These are phyloP conservation scores for Poa pratensis DNA, from an alignment of 176 grass and related monocot species.

Conservation along the genomic window DNA sequence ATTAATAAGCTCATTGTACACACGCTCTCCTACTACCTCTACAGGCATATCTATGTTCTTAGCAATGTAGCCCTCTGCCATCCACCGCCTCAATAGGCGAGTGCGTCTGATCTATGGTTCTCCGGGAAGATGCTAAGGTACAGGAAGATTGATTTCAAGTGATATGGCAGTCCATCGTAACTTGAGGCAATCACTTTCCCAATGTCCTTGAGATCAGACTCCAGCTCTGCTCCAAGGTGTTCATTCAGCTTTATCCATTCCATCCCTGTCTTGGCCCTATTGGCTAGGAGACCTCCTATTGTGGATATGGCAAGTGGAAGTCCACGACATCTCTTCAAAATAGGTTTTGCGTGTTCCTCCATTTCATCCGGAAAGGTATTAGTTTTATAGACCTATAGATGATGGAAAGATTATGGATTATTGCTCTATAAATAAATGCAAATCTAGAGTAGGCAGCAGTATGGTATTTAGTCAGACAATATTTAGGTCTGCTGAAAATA, in stretches of 20 bases:
- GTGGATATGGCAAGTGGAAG: not conserved
- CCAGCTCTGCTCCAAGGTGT: constrained; percentile 1
- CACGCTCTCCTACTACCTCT: not conserved
- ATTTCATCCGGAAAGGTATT: not conserved
- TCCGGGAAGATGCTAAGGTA: not conserved
- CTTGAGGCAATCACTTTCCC: not conserved
- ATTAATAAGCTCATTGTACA: not conserved
- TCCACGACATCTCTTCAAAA: not conserved
- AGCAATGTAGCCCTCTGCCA: not conserved
- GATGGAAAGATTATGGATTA: not conserved
- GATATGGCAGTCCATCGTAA: not conserved
- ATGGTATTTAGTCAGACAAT: not conserved
- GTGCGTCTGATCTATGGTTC: not conserved
- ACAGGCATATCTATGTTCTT: not conserved
- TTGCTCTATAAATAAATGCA: not conserved
- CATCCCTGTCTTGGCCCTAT: not conserved
- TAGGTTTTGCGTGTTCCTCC: not conserved
- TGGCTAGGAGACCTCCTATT: not conserved
- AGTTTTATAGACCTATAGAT: not conserved
- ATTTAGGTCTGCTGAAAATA: not conserved
- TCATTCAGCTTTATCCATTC: not conserved
- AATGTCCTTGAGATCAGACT: not conserved
- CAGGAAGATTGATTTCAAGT: constrained; percentile 5
- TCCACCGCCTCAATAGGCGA: not conserved
- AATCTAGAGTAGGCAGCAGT: not conserved